Evolutionary conservation across 352 stramenopile species (phyloP).

Genomic region (Phytophthora ramorum): DNA sequence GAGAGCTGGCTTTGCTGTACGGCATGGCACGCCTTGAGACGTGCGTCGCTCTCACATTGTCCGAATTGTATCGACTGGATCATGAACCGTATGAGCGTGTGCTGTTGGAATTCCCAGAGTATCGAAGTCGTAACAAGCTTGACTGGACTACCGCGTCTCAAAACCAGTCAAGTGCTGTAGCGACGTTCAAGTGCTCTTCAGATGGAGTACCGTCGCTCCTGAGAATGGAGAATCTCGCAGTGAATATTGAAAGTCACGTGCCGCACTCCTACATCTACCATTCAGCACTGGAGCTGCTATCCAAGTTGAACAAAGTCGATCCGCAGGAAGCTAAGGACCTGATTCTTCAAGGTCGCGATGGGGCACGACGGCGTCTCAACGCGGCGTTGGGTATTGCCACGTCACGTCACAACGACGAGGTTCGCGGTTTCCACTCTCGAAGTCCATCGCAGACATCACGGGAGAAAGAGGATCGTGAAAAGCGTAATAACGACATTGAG

Average conservation of each 20-base stretch:
- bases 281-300: slow-evolving; percentile 57
- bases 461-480: slow-evolving; percentile 1
- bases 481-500: slow-evolving; percentile 15
- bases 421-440: slow-evolving; percentile 16
- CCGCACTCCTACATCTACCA: slow-evolving; percentile 58
- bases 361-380: slow-evolving; percentile 44
- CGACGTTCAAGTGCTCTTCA: slow-evolving; percentile 13
- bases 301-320: slow-evolving; percentile 51
- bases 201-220: neutral
- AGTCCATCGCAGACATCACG: slow-evolving; percentile 11
- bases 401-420: slow-evolving; percentile 8
- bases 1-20: slow-evolving; percentile 63
- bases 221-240: slow-evolving; percentile 7
- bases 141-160: slow-evolving; percentile 51
- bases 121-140: slow-evolving; percentile 56
- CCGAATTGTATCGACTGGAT: slow-evolving; percentile 77
- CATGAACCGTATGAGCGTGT: slow-evolving; percentile 64
- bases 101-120: slow-evolving; percentile 73
- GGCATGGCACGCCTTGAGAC: slow-evolving; percentile 71
- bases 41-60: slow-evolving; percentile 60
- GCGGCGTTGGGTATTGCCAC: slow-evolving; percentile 11
- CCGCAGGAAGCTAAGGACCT: slow-evolving; percentile 60
- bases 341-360: slow-evolving; percentile 37
- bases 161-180: slow-evolving; percentile 5
- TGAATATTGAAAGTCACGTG: slow-evolving; percentile 50